Percentiles rank a stretch among this genome's conserved stretches.
Conservation (phyloP, 176 grass and related monocot genomes). For the Oryza brachyantha region DNA sequence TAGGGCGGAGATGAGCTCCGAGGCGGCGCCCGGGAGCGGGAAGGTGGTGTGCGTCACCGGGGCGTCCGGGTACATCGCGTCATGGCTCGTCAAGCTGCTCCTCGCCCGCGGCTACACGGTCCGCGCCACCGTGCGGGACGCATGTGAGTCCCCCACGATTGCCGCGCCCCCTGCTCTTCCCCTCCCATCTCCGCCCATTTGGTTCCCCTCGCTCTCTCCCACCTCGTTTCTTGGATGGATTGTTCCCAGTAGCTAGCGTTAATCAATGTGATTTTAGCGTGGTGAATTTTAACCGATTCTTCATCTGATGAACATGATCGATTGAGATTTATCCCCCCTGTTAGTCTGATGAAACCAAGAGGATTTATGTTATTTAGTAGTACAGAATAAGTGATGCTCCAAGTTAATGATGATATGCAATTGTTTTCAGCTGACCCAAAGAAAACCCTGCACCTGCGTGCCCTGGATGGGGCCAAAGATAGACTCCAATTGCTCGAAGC, state of each 20-base stretch:
- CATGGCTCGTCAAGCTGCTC: slow-evolving; percentile 49
- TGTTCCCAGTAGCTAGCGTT: neutral
- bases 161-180: neutral
- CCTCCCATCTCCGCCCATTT: neutral
- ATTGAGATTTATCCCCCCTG: neutral
- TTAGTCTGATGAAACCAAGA: neutral
- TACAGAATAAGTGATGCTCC: no score
- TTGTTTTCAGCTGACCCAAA: slow-evolving; percentile 48
- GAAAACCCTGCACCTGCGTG: slow-evolving; percentile 43
- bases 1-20: neutral
- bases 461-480: slow-evolving; percentile 49
- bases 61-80: slow-evolving; percentile 54
- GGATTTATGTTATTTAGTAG: neutral
- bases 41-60: slow-evolving; percentile 55
- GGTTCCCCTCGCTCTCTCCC: no score
- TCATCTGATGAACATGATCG: neutral
- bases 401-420: neutral
- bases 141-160: neutral
- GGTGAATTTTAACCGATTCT: neutral
- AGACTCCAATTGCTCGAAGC: slow-evolving; percentile 61
- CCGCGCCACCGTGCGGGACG: slow-evolving; percentile 45
- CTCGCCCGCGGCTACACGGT: slow-evolving; percentile 51
- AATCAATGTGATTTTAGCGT: neutral
- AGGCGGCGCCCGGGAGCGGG: neutral
- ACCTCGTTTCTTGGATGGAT: neutral